Conservation (phyloP, 164 flowering plant species). For the Macadamia integrifolia region DNA sequence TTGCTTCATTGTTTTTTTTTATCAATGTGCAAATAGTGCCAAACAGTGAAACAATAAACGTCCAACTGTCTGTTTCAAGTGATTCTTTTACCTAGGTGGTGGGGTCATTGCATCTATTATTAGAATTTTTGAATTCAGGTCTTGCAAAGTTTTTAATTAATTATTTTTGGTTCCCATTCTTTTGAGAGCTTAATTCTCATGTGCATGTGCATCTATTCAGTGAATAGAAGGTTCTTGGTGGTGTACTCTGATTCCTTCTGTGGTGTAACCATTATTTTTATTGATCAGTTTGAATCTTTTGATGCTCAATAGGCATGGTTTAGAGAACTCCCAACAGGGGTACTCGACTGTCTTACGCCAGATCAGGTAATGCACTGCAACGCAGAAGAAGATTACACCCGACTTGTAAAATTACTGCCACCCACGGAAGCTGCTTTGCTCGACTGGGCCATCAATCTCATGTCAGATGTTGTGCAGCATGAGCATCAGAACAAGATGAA, state of each 20-base stretch:
- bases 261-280: neutral
- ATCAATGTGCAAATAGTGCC: no score
- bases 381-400: conserved; percentile 71
- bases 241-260: neutral
- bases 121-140: no score
- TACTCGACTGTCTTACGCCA: conserved; percentile 80
- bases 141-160: neutral
- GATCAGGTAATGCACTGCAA: conserved; percentile 95
- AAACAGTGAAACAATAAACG: no score
- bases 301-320: conserved; percentile 71
- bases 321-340: conserved; percentile 91
- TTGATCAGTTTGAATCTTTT: neutral
- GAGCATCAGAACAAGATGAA: conserved; percentile 92
- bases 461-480: conserved; percentile 86
- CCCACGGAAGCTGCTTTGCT: conserved; percentile 79
- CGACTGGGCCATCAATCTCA: conserved; percentile 92
- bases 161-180: neutral
- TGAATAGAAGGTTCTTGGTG: neutral
- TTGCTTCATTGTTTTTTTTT: no score
- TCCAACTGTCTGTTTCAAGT: no score
- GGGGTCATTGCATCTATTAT: no score
- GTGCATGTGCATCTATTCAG: no score
- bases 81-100: no score
- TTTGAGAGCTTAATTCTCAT: neutral
- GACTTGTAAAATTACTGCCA: conserved; percentile 57